These are phyloP conservation scores for Thozetella sp. DNA, from an alignment of 495 filamentous ascomycete genomes.

Conservation along the genomic window DNA sequence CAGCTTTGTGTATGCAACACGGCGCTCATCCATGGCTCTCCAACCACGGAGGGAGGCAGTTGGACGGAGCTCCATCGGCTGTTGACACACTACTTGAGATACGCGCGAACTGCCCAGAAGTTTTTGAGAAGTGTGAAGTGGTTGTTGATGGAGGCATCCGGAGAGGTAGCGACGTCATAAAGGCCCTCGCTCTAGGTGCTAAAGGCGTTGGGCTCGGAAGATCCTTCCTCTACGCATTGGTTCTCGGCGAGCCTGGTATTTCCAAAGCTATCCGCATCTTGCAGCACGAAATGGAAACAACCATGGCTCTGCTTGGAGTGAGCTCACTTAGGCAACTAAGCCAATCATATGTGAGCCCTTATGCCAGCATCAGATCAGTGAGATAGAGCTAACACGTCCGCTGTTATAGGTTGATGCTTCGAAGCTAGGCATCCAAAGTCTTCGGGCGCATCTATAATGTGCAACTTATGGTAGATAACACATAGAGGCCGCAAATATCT, in stretches of 20 bases:
- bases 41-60: not conserved
- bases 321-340: not conserved
- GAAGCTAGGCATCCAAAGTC: not conserved
- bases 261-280: not conserved
- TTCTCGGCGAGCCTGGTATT: not conserved
- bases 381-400: not conserved
- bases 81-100: conserved; percentile 62
- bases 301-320: not conserved
- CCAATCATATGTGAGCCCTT: not conserved
- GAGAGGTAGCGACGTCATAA: conserved; percentile 79
- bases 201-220: conserved; percentile 77
- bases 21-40: not conserved
- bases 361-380: not conserved
- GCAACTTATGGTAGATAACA: not conserved
- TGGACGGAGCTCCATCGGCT: not conserved
- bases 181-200: conserved; percentile 76
- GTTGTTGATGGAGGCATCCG: conserved; percentile 78
- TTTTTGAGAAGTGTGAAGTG: conserved; percentile 71
- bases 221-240: conserved; percentile 62
- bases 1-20: not conserved
- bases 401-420: not conserved
- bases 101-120: conserved; percentile 75
- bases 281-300: not conserved
- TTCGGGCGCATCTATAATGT: not conserved
- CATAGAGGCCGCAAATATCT: too few species aligned